Percentiles rank a stretch among this genome's conserved stretches.
These are phyloP conservation scores for Pseudogymnoascus sp. DNA, from an alignment of 2,329 filamentous ascomycete species.

Conservation along the genomic window DNA sequence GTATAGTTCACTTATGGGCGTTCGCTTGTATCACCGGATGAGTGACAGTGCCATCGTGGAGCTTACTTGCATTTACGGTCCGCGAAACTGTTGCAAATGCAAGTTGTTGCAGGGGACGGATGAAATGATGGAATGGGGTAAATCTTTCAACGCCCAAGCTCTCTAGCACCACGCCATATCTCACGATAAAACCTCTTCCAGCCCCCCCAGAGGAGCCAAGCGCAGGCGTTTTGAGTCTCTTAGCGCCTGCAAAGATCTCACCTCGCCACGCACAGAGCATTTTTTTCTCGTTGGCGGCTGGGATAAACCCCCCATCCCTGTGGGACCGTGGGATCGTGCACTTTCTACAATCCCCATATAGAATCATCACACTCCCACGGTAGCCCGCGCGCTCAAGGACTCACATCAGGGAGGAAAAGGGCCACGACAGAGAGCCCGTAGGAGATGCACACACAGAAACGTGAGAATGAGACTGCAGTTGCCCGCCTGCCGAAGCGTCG, in stretches of 20 bases:
- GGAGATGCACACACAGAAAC: slow-evolving; percentile 8
- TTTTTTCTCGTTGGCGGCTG: neutral
- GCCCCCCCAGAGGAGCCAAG: neutral
- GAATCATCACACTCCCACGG: neutral
- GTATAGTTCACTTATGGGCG: neutral
- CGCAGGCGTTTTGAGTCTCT: slow-evolving; percentile 4
- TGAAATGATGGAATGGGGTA: slow-evolving; percentile 7
- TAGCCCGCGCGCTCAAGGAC: neutral
- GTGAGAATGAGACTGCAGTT: slow-evolving; percentile 7
- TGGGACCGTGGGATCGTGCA: neutral
- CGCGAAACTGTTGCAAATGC: neutral
- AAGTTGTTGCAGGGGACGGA: slow-evolving; percentile 1
- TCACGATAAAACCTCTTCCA: neutral
- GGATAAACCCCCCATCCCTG: neutral
- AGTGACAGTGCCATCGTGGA: slow-evolving; percentile 1
- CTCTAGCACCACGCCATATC: neutral
- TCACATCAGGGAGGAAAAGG: neutral
- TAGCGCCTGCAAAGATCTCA: slow-evolving; percentile 2
- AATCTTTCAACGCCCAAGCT: slow-evolving; percentile 3
- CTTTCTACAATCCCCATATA: slow-evolving; percentile 2
- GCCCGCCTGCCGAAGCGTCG: neutral
- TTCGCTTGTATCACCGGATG: slow-evolving; percentile 3
- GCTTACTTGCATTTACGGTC: slow-evolving; percentile 5
- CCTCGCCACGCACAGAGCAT: slow-evolving; percentile 3
- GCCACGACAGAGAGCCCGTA: neutral